These are phyloP conservation scores for Ambrosiella xylebori DNA, from an alignment of 2,329 filamentous ascomycete species.

Conservation along the genomic window DNA sequence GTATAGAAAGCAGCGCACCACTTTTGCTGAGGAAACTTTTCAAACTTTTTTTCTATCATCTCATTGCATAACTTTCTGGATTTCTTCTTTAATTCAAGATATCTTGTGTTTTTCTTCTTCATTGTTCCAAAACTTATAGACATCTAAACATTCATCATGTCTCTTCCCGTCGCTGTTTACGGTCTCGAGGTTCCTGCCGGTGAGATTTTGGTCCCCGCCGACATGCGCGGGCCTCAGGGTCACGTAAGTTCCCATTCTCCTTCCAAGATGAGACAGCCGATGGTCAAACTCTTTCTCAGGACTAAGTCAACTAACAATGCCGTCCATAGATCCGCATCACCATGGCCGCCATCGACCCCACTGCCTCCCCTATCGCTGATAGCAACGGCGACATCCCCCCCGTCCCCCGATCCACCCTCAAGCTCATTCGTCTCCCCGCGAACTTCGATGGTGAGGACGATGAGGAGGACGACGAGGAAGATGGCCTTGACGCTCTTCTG, in stretches of 20 bases:
- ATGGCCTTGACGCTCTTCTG: constrained; percentile 41
- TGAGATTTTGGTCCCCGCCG: constrained; percentile 62
- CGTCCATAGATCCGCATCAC: constrained; percentile 71
- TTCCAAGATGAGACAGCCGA: too few relatives aligned
- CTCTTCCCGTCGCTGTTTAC: constrained; percentile 63
- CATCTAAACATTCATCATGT: constrained; percentile 26
- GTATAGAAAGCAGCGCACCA: not conserved
- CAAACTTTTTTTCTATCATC: constrained; percentile 3
- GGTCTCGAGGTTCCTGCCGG: constrained; percentile 80
- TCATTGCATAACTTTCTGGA: not conserved
- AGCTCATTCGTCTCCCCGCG: constrained; percentile 63
- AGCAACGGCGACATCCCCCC: constrained; percentile 42
- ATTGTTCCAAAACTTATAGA: not conserved
- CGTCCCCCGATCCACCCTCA: constrained; percentile 67
- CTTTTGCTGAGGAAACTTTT: not conserved
- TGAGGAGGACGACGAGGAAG: constrained; percentile 47
- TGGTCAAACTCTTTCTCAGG: too few relatives aligned
- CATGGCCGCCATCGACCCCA: constrained; percentile 95
- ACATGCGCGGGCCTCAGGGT: constrained; percentile 56
- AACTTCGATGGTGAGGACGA: constrained; percentile 34
- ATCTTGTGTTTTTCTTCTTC: not conserved
- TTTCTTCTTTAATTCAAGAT: constrained; percentile 2
- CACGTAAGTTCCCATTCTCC: constrained; percentile 44
- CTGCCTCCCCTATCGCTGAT: constrained; percentile 51
- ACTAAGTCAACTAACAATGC: not conserved